Base-by-base conservation (phyloP, 805 yeast species). In the Saturnispora silvae region DNA sequence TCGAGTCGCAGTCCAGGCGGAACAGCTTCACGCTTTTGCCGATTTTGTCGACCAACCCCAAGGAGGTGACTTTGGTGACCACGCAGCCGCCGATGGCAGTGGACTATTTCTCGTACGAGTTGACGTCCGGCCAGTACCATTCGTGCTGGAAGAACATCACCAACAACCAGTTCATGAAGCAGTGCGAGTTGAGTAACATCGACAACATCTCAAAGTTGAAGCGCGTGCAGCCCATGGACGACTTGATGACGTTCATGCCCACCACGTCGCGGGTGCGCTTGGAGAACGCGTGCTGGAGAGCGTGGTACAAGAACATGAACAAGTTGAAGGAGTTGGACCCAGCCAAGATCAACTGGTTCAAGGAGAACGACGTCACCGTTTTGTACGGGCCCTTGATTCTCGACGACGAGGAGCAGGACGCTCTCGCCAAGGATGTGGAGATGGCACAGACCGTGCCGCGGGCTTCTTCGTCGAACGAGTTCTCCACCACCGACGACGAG, bases 231-330 rank as follows among this genome's bases (percentile, higher is more conserved):
- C 52, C 46, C 29, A 56, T 55, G 5, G 64, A 59, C 35, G 61
- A 54, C 40, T 38, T 59, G 20, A 56, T 51, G 54, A 40, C 55
- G 25, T 45, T 59, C 22, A 36, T 59, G 23, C 64, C 64, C 9
- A 54, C 57, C 17, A 59, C 64, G 1, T 51, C 61, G 1, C 48
- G 60, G 2, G 43, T 47, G 22, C 60, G 94, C 33, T 62, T 82
- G 31, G 87, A 82, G 52, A 82, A 82, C 51, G 89, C 95, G 13
- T 69, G 83, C 34, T 89, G 96, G 96, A 70, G 97, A 53, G 85
- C 95, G 15, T 89, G 96, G 96, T 81, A 89, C 11, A 86, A 87
- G 59, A 68, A 82, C 35, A 71, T 80, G 47, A 69, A 72, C 45
- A 65, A 74, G 20, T 59, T 77, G 32, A 55, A 63, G 20, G 65